Conservation (phyloP, 768 basidiomycete species). For the Amanita jacksonii region DNA sequence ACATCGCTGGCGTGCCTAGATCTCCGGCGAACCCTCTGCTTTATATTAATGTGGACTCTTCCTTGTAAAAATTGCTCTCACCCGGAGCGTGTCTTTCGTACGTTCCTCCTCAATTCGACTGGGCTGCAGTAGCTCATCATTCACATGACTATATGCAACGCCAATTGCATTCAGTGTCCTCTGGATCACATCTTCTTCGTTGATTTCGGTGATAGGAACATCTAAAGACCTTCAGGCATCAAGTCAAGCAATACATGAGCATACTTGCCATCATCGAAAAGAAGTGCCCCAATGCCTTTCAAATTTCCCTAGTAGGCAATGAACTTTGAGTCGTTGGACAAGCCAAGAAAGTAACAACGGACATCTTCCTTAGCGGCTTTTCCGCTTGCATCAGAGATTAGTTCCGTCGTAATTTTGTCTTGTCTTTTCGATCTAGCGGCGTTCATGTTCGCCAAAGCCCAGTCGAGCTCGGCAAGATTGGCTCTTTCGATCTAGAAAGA, state of each 20-base stretch:
- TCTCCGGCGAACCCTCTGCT: conserved; percentile 14
- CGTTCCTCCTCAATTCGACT: conserved; percentile 63
- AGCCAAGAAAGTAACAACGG: conserved; percentile 9
- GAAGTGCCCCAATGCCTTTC: conserved; percentile 51
- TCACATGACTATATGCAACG: conserved; percentile 65
- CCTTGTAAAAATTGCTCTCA: conserved; percentile 15
- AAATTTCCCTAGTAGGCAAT: conserved; percentile 42
- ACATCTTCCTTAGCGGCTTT: conserved; percentile 36
- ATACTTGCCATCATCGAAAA: conserved; percentile 57
- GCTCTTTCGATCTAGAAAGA: conserved; percentile 70
- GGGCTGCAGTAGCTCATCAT: conserved; percentile 58
- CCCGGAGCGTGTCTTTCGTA: conserved; percentile 43
- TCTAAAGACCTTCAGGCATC: neutral
- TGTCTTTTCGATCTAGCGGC: conserved; percentile 27
- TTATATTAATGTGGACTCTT: neutral
- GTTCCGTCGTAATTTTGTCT: conserved; percentile 24
- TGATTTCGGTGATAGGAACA: neutral
- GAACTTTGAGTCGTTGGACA: neutral
- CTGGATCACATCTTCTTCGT: conserved; percentile 38
- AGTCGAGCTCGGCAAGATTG: conserved; percentile 63
- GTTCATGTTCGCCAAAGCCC: conserved; percentile 68
- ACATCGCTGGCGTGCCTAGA: conserved; percentile 17
- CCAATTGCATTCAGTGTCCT: conserved; percentile 50
- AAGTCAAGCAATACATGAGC: neutral
- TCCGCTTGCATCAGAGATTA: conserved; percentile 33